Percentiles rank a stretch among this genome's conserved stretches.
Evolutionary conservation across 2,329 filamentous ascomycete species (phyloP).

Genomic region (Lachnellula subtilissima): DNA sequence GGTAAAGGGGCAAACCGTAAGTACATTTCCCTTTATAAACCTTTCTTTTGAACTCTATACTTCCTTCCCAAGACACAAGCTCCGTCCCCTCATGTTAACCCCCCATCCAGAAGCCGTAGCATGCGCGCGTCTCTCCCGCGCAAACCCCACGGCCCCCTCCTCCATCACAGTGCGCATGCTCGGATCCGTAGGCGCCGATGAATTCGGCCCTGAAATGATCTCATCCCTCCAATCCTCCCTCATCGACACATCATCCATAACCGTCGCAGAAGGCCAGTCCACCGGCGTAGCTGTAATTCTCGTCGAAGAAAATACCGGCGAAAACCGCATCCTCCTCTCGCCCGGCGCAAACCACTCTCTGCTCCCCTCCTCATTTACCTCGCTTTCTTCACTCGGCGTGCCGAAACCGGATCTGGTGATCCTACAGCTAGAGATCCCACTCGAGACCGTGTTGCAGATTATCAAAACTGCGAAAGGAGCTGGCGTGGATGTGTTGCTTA

Average conservation of each 20-base stretch:
- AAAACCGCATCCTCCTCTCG: slow-evolving; percentile 72
- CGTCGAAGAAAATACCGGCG: slow-evolving; percentile 65
- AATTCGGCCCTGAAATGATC: slow-evolving; percentile 58
- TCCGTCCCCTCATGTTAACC: background rate
- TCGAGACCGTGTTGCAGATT: slow-evolving; percentile 59
- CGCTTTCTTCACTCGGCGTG: slow-evolving; percentile 31
- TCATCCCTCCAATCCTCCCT: slow-evolving; percentile 55
- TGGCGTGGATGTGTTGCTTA: slow-evolving; percentile 66
- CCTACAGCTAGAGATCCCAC: slow-evolving; percentile 74
- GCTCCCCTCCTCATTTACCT: slow-evolving; percentile 37
- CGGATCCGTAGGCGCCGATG: slow-evolving; percentile 66
- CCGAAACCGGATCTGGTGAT: slow-evolving; percentile 59
- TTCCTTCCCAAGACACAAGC: background rate
- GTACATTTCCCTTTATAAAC: background rate
- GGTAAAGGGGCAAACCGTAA: slow-evolving; percentile 91
- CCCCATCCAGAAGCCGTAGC: slow-evolving; percentile 58
- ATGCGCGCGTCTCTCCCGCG: slow-evolving; percentile 72
- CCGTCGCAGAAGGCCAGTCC: slow-evolving; percentile 40
- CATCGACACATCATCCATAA: slow-evolving; percentile 54
- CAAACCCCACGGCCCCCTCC: slow-evolving; percentile 32
- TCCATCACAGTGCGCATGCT: slow-evolving; percentile 59
- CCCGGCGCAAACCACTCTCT: slow-evolving; percentile 63
- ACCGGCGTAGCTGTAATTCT: slow-evolving; percentile 73
- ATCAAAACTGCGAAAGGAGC: slow-evolving; percentile 45
- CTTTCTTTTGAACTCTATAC: background rate